Evolutionary conservation across 768 basidiomycete species (phyloP), one percentile per base, ranked within the genome.

Genomic region (Erythrobasidium yunnanense): DNA sequence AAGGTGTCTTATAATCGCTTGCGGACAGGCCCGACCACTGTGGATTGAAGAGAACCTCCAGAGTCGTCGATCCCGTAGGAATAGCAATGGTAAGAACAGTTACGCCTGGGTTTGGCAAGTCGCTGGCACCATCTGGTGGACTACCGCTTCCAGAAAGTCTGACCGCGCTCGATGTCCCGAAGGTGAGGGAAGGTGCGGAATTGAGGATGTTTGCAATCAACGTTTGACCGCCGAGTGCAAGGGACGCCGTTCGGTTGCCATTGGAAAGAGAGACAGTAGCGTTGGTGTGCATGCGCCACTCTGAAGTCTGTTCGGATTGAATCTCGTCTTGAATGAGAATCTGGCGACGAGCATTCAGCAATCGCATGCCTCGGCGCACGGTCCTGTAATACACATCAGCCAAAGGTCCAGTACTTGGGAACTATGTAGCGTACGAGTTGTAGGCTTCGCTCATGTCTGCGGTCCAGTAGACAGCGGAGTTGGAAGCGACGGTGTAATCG

Each of bases 291-390:
- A 68, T 70, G 38, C 34, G 68, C 72, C 73, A 73, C 78, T 85
- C 82, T 50, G 95, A 75, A 20, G 79, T 73, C 4, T 75, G 78
- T 32, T 80, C 76, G 1, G 58, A 57, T 18, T 77, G 80, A 73
- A 96, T 85, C 73, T 99, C 95, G 77, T 96, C 93, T 75, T 93
- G 93, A 50, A 99, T 75, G 17, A 99, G 83, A 15, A 96, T 85
- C 77, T 96, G 95, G 68, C 81, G 82, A 68, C 95, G 84, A 35
- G 78, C 79, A 76, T 97, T 97, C 69, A 96, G 72, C 66, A 85
- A 73, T 51, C 90, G 87, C 57, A 91, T 79, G 54, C 92, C 95
- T 68, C 95, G 90, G 72, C 84, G 83, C 72, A 87, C 82, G 6
- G 87, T 83, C 20, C 84, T 80, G 33, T 83, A 62, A 22, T 33